Conservation (phyloP, 352 stramenopile genomes). For the Phytophthora podocarpi region DNA sequence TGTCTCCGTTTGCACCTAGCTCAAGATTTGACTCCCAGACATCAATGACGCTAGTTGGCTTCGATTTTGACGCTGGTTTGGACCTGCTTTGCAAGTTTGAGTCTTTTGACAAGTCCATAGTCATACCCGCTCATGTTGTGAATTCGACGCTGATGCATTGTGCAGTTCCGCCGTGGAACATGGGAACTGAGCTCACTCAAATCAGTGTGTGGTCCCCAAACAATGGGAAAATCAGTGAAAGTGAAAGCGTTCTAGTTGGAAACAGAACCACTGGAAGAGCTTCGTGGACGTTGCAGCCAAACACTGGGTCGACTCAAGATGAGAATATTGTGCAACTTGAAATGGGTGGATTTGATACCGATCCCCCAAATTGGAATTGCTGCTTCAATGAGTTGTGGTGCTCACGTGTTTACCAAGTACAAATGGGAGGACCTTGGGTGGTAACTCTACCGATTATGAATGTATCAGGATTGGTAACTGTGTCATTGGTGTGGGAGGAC, state of each 20-base stretch:
- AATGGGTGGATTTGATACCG: neutral
- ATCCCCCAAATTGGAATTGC: conserved; percentile 32
- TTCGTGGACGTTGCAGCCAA: conserved; percentile 39
- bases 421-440: neutral
- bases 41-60: conserved; percentile 34
- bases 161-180: conserved; percentile 26
- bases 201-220: conserved; percentile 40
- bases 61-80: conserved; percentile 45
- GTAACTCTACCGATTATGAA: conserved; percentile 22
- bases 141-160: conserved; percentile 51
- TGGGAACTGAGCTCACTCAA: conserved; percentile 6
- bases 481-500: conserved; percentile 18
- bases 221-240: conserved; percentile 20
- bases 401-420: conserved; percentile 13
- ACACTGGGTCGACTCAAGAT: conserved; percentile 14
- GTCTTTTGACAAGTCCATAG: conserved; percentile 15
- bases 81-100: conserved; percentile 50
- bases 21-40: neutral
- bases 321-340: conserved; percentile 15
- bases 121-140: conserved; percentile 28
- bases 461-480: conserved; percentile 22
- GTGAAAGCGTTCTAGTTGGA: conserved; percentile 4
- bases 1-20: neutral
- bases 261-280: neutral
- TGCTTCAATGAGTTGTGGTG: conserved; percentile 41